Percentiles rank a stretch among this genome's conserved stretches.
Evolutionary conservation across 78 protist genomes (phyloP).

Genomic region (Planoprotostelium fungivorum): DNA sequence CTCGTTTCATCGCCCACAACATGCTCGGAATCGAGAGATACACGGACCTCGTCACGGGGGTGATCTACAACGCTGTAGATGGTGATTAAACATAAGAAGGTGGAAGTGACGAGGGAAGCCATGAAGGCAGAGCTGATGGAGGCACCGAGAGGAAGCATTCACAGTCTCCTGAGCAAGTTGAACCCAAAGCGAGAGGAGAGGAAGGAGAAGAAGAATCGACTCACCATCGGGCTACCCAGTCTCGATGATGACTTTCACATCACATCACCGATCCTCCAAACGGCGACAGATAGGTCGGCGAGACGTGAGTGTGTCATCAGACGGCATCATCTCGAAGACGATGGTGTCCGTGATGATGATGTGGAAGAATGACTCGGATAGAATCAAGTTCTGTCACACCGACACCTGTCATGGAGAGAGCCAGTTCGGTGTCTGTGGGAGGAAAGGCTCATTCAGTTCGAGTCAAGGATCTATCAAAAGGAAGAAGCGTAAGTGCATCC

Average conservation of each 20-base stretch:
- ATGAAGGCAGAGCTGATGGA: not conserved
- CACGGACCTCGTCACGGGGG: not conserved
- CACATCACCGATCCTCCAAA: not conserved
- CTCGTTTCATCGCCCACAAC: not conserved
- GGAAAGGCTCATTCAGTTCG: not conserved
- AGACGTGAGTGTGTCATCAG: too few relatives aligned
- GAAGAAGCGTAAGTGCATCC: not conserved
- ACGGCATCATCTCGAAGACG: not conserved
- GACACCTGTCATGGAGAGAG: too few relatives aligned
- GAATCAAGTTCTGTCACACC: too few relatives aligned
- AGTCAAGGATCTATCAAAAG: not conserved
- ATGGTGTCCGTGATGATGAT: too few relatives aligned
- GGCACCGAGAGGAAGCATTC: not conserved
- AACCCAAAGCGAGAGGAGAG: not conserved
- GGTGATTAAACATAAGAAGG: not conserved
- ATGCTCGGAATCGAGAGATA: not conserved
- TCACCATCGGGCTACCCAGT: not conserved
- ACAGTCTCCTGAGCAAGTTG: not conserved
- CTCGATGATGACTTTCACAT: not conserved
- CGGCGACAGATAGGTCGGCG: not conserved
- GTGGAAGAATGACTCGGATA: too few relatives aligned
- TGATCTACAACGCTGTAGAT: not conserved
- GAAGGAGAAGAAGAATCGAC: not conserved
- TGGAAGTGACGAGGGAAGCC: not conserved
- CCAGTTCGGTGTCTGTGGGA: too few relatives aligned